A percentile compares a stretch with the other conserved stretches of the same genome.
These are phyloP conservation scores for Epicoccum sorghinum DNA, from an alignment of 2,329 filamentous ascomycete species.

Conservation along the genomic window DNA sequence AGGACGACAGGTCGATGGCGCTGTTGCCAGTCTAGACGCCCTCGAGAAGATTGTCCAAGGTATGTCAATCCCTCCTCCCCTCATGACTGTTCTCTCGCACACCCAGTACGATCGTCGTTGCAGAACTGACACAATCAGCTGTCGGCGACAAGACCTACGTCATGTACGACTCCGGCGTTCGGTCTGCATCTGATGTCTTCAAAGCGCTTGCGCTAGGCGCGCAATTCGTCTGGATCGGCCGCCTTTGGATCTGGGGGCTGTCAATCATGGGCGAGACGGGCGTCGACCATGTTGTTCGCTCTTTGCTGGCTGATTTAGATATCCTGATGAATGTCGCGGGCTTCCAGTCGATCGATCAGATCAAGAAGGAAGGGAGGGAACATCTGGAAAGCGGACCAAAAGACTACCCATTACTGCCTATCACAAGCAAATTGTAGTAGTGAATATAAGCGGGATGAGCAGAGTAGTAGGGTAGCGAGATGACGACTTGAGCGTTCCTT, in stretches of 20 bases:
- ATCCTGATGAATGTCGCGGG: constrained; percentile 67
- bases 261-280: constrained; percentile 66
- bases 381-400: constrained; percentile 37
- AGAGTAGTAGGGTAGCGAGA: background rate
- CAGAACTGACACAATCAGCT: constrained; percentile 28
- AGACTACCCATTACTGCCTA: constrained; percentile 29
- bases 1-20: constrained; percentile 68
- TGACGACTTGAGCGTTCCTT: background rate
- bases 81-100: too few species aligned
- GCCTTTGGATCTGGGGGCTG: constrained; percentile 66
- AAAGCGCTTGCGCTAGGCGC: constrained; percentile 68
- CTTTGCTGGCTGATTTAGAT: constrained; percentile 66
- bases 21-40: constrained; percentile 64
- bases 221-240: constrained; percentile 66
- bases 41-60: constrained; percentile 63
- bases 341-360: constrained; percentile 59
- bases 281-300: constrained; percentile 66
- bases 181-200: constrained; percentile 63
- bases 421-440: constrained; percentile 32
- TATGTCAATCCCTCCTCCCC: constrained; percentile 25
- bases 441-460: background rate
- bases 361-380: constrained; percentile 47
- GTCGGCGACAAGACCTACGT: constrained; percentile 59
- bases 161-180: constrained; percentile 66
- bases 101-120: too few species aligned